Conservation (phyloP, 164 flowering plant species). For the Umbilicus rupestris region DNA sequence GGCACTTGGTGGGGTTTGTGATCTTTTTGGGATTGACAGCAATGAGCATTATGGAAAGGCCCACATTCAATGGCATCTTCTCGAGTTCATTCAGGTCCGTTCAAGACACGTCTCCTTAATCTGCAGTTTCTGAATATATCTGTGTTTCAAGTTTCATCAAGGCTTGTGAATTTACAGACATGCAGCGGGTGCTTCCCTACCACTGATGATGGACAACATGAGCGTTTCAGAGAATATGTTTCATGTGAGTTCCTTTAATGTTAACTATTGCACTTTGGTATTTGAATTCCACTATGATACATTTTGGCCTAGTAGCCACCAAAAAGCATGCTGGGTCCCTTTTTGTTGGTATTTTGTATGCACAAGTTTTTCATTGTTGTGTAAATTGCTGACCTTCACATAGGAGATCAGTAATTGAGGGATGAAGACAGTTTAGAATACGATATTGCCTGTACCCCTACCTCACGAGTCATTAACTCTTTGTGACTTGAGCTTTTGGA, state of each 20-base stretch:
- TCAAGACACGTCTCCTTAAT: constrained; percentile 2
- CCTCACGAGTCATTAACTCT: neutral
- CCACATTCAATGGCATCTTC: constrained; percentile 22
- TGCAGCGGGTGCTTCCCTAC: constrained; percentile 12
- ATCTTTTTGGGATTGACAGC: constrained; percentile 51
- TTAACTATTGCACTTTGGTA: neutral
- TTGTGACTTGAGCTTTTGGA: neutral
- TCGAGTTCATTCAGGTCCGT: constrained; percentile 26
- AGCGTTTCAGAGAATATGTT: constrained; percentile 19
- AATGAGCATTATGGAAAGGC: constrained; percentile 38
- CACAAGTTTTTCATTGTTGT: neutral
- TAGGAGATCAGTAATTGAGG: neutral
- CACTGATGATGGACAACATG: constrained; percentile 16
- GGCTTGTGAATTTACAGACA: constrained; percentile 6
- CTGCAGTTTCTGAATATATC: neutral
- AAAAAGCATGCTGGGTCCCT: neutral
- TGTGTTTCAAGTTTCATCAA: neutral
- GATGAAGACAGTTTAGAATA: neutral
- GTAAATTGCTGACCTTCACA: neutral
- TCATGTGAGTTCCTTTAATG: constrained; percentile 17
- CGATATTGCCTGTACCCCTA: neutral
- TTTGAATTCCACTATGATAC: neutral
- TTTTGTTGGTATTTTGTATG: neutral
- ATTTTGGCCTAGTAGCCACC: neutral
- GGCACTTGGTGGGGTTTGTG: constrained; percentile 80